Evolutionary conservation across 2,329 filamentous ascomycete genomes (phyloP), one percentile per base, ranked within the genome.

Genomic region (Aureobasidium sp.): DNA sequence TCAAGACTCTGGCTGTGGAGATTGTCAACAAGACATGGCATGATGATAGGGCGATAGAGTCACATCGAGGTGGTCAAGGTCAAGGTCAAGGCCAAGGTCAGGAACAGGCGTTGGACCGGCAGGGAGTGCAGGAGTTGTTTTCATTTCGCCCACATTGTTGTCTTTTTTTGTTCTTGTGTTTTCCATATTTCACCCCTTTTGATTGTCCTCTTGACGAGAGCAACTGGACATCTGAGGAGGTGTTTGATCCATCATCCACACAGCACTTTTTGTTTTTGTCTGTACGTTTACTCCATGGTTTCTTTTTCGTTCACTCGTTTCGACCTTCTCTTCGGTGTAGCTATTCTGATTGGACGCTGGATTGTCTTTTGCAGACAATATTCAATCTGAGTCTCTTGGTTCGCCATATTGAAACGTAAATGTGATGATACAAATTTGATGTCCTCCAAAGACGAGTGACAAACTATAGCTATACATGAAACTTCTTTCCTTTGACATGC

Each of bases 301-400:
- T 14, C 32, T 32, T 29, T 30, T 27, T 36, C n/a, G 21, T 59
- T 48, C 54, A 48, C 42, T 59, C 42, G 54, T 39, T 58, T 14
- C 21, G n/a, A 8, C 41, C 11, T 59, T 29, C 25, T 50, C 57
- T 59, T 59, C 55, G 21, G 44, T 59, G 57, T 39, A 59, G 30
- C 44, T 50, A 48, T 10, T 39, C 32, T 48, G 29, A n/a, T 49
- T 34, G 37, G 25, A 50, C 34, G 42, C 10, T 59, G 14, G 27
- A 39, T 25, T 59, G 44, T 49, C 57, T 37, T 41, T 21, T 50
- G 21, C 21, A 21, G 21, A 21, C 21, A 21, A 21, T 21, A 21
- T 21, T 21, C 21, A 21, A 21, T 21, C 21, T 21, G 21, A 21
- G 21, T 21, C 21, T 21, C 21, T 21, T 21, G 21, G 21, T 21